Evolutionary conservation across 768 basidiomycete genomes (phyloP), one percentile per base, ranked within the genome.

Genomic region (Roridomyces roridus): DNA sequence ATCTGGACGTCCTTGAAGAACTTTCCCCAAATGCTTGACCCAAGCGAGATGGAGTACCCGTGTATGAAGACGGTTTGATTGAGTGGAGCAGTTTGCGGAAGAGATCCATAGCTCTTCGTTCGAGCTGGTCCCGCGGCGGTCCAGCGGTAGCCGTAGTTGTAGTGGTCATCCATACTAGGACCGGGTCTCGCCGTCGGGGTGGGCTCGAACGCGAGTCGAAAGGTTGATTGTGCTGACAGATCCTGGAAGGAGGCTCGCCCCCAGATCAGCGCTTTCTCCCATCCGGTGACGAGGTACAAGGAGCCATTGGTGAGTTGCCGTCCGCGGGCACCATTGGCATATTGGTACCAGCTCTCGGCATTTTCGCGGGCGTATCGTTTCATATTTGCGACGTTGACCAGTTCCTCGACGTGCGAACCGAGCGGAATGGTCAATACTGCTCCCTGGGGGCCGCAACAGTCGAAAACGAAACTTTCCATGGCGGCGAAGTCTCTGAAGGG

Each of bases 241-340:
- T 49, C 18, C 24, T 60, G 45, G 36, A 60, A 63, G 1, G 60
- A 46, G 23, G 60, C 64, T 4, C 55, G 60, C 4, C 54, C 64
- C 59, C 66, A 62, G 11, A 45, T 48, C 6, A 31, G 28, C 2
- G 62, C 34, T 37, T 67, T 67, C 26, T 65, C 60, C 39, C 54
- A 62, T 12, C 66, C 66, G 20, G 66, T 67, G 46, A 67, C 54
- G 40, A 67, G 44, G 51, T 65, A 67, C 3, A 67, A 42, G 5
- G 58, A 35, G 15, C 62, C 57, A 25, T 63, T 65, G 15, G 51
- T 29, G 10, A 51, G 37, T 23, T 52, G 46, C 9, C 59, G 31
- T 2, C 55, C 62, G 21, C 52, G 21, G 2, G 26, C 8, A 3
- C 20, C 49, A 23, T 55, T 64, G 40, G 61, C 47, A 34, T 64